These are phyloP conservation scores for Puccinia horiana DNA, from an alignment of 1,284 basidiomycete genomes.

Conservation along the genomic window DNA sequence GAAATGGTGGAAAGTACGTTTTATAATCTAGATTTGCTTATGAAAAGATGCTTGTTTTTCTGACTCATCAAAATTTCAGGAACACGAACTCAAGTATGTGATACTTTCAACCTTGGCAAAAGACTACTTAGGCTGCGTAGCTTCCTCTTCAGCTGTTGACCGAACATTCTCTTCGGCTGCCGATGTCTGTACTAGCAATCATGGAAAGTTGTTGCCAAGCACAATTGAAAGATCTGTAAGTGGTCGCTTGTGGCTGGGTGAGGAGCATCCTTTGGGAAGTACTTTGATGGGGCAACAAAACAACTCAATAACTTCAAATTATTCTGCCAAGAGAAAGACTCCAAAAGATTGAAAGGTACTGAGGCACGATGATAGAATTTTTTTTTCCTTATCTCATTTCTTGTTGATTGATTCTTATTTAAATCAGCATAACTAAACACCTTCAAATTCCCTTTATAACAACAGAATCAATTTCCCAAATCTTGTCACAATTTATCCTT, in stretches of 20 bases:
- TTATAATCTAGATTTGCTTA: slow-evolving; percentile 2
- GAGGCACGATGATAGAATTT: no score
- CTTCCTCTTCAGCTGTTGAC: neutral
- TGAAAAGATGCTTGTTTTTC: neutral
- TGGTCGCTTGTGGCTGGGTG: neutral
- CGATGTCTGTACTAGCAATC: neutral
- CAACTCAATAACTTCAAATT: no score
- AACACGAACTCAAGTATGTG: neutral
- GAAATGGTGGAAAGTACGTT: no score
- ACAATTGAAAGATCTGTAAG: slow-evolving; percentile 8
- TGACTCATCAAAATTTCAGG: slow-evolving; percentile 1
- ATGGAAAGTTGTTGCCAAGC: neutral
- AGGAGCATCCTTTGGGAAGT: neutral
- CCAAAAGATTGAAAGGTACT: no score
- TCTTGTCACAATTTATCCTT: no score
- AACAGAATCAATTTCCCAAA: no score
- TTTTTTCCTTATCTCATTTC: no score
- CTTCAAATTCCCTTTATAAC: no score
- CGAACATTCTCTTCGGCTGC: slow-evolving; percentile 9
- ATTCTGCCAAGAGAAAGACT: no score
- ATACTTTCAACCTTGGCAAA: slow-evolving; percentile 3
- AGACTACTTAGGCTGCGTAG: slow-evolving; percentile 6
- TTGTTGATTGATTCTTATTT: no score
- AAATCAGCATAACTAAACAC: no score
- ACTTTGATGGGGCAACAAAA: no score